phyloP scores from a whole-genome alignment of 306 rosid species.

The Glycine latifolia region DNA sequence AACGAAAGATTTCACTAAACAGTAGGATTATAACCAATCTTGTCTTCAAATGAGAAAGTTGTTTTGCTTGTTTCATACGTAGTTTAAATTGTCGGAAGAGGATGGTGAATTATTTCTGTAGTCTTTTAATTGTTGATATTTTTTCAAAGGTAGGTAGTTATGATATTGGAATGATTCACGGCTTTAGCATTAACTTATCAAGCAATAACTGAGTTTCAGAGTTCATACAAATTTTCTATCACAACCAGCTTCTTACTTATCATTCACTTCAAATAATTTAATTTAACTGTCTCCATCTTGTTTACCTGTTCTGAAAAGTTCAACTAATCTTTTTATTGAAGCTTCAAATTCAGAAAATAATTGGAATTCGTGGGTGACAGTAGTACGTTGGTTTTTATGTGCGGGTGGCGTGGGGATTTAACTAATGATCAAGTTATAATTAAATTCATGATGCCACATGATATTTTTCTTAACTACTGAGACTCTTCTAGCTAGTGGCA shows the following conservation, averaged over 20 bases:
- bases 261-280: constrained; percentile 65
- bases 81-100: constrained; percentile 48
- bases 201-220: constrained; percentile 27
- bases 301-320: constrained; percentile 54
- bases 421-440: not conserved
- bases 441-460: not conserved
- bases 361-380: constrained; percentile 34
- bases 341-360: constrained; percentile 33
- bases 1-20: not conserved
- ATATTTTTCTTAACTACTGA: not conserved
- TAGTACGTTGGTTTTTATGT: not conserved
- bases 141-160: constrained; percentile 65
- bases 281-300: constrained; percentile 48
- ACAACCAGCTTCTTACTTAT: constrained; percentile 56
- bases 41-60: constrained; percentile 44
- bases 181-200: constrained; percentile 45
- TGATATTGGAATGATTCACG: constrained; percentile 71
- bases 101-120: constrained; percentile 26
- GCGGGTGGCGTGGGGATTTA: constrained; percentile 7
- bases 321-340: constrained; percentile 49
- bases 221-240: constrained; percentile 44
- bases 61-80: constrained; percentile 51
- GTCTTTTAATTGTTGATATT: constrained; percentile 37
- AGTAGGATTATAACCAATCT: constrained; percentile 48
- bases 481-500: not conserved